Evolutionary conservation across 768 basidiomycete species (phyloP).

Genomic region (Boletellus sp.): DNA sequence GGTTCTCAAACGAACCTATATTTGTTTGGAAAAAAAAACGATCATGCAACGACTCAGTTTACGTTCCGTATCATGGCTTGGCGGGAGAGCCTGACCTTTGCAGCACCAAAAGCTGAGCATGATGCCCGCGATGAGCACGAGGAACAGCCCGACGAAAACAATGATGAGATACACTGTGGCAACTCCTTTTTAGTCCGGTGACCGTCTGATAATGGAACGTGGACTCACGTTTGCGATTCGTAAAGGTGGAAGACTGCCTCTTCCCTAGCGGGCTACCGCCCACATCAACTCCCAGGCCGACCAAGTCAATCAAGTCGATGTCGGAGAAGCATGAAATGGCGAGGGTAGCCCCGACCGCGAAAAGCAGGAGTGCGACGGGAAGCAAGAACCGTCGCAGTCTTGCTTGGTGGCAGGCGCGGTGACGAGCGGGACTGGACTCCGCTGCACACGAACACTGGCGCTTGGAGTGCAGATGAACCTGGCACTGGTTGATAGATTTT

Average conservation of each 20-base stretch:
- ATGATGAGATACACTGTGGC: constrained; percentile 57
- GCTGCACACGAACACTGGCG: constrained; percentile 19
- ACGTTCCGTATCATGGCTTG: too few species aligned
- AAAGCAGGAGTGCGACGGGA: constrained; percentile 31
- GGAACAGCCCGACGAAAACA: constrained; percentile 56
- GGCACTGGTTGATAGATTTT: constrained; percentile 24
- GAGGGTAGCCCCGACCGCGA: constrained; percentile 30
- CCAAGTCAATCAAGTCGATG: constrained; percentile 19
- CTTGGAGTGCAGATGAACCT: constrained; percentile 17
- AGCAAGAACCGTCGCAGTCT: constrained; percentile 34
- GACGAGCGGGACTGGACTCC: constrained; percentile 17
- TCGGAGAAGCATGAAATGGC: constrained; percentile 33
- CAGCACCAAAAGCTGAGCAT: constrained; percentile 69
- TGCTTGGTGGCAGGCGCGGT: constrained; percentile 32
- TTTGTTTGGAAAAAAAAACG: too few species aligned
- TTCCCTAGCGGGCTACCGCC: constrained; percentile 27
- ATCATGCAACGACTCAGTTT: too few species aligned
- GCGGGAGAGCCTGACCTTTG: constrained; percentile 35
- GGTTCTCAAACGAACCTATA: constrained; percentile 56
- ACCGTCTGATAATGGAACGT: not conserved
- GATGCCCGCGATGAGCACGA: constrained; percentile 51
- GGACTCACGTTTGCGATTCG: constrained; percentile 41
- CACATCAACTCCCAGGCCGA: constrained; percentile 26
- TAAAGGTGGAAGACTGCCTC: constrained; percentile 33
- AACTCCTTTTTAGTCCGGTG: too few species aligned